Evolutionary conservation across 2,329 filamentous ascomycete species (phyloP).

Genomic region (Aspergillus sclerotialis): DNA sequence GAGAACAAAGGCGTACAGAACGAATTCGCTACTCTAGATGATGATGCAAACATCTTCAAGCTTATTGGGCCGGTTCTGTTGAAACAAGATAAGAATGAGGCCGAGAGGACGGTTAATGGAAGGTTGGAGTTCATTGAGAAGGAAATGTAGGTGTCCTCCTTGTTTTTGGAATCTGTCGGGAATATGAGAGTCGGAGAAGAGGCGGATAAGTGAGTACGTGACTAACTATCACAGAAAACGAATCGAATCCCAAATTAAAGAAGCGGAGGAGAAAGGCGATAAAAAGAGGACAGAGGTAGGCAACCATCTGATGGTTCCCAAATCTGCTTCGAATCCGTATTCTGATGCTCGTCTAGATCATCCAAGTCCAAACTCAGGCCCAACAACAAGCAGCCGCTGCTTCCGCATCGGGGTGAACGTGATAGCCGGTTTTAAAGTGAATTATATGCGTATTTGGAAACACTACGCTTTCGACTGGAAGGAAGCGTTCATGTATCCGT

Average conservation of each 20-base stretch:
- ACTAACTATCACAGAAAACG: constrained; percentile 49
- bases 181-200: too few relatives aligned
- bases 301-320: constrained; percentile 1
- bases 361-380: constrained; percentile 32
- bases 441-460: too few relatives aligned
- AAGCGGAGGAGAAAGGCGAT: constrained; percentile 58
- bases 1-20: constrained; percentile 86
- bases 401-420: constrained; percentile 24
- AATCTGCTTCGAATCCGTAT: background rate
- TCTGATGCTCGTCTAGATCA: constrained; percentile 22
- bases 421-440: too few relatives aligned
- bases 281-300: constrained; percentile 58
- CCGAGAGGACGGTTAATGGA: constrained; percentile 82
- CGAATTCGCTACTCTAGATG: constrained; percentile 75
- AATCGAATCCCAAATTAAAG: constrained; percentile 59
- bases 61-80: constrained; percentile 84
- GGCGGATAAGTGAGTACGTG: too few relatives aligned
- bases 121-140: constrained; percentile 87
- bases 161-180: background rate
- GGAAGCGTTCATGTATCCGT: too few relatives aligned
- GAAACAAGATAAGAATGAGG: constrained; percentile 90
- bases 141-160: constrained; percentile 65
- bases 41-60: constrained; percentile 91
- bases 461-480: too few relatives aligned
- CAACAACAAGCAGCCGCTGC: constrained; percentile 27